Conservation (phyloP, 495 filamentous ascomycete species). For the Lasiosphaeria miniovina region DNA sequence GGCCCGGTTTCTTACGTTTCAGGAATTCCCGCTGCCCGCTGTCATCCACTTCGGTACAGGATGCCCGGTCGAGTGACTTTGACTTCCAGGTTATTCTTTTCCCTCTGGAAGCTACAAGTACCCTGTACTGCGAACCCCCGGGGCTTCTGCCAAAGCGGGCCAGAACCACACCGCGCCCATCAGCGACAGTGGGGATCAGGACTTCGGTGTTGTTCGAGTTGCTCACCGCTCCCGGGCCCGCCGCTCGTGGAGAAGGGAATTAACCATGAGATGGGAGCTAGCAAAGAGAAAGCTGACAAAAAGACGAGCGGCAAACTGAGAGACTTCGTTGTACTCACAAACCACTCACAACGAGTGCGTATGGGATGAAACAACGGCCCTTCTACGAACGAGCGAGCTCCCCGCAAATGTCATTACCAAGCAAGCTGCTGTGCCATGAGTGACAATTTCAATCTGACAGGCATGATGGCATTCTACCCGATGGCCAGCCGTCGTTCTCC, state of each 20-base stretch:
- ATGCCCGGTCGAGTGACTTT: not conserved
- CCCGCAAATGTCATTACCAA: no score
- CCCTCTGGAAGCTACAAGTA: not conserved
- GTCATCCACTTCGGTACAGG: slow-evolving; percentile 10
- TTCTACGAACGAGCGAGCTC: no score
- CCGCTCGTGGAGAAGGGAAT: not conserved
- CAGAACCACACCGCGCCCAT: not conserved
- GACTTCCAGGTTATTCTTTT: no score
- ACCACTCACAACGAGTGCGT: no score
- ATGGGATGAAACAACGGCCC: no score
- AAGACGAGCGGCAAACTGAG: no score
- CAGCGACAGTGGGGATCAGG: slow-evolving; percentile 1
- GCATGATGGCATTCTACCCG: no score
- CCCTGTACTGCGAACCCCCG: slow-evolving; percentile 1
- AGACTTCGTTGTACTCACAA: no score
- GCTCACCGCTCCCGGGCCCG: slow-evolving; percentile 3
- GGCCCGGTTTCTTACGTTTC: slow-evolving; percentile 9
- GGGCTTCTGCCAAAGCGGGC: not conserved
- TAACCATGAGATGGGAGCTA: not conserved
- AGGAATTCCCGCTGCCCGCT: slow-evolving; percentile 12
- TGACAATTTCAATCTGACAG: no score
- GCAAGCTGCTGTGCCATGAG: no score
- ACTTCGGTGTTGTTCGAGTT: not conserved
- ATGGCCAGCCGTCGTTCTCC: no score
- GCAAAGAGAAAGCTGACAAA: not conserved